phyloP scores from a whole-genome alignment of 371 early-diverging fungal species.

The Capillidium heterosporum region DNA sequence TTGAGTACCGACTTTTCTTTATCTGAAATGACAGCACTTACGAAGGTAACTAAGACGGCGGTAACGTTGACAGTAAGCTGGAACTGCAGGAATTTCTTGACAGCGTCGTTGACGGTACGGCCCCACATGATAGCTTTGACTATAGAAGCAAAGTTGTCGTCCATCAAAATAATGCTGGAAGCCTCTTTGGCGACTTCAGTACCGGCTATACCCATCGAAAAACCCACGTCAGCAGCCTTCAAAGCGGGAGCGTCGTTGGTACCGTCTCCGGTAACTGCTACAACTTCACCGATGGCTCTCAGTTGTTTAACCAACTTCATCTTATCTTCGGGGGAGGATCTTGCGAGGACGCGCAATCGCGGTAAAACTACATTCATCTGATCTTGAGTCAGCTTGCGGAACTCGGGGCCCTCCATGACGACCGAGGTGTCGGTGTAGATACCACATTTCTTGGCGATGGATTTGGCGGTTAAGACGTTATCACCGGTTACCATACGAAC shows the following conservation, averaged over 20 bases:
- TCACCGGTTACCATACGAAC: constrained; percentile 82
- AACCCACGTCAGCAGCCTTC: constrained; percentile 62
- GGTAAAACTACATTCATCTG: constrained; percentile 36
- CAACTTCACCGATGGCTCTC: constrained; percentile 38
- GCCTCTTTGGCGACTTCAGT: constrained; percentile 73
- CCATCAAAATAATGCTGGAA: constrained; percentile 55
- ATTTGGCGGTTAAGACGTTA: constrained; percentile 47
- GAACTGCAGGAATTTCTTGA: constrained; percentile 65
- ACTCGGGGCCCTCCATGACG: constrained; percentile 48
- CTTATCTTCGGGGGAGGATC: constrained; percentile 61
- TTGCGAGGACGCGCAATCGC: constrained; percentile 43
- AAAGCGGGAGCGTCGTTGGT: constrained; percentile 62
- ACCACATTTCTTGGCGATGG: constrained; percentile 52
- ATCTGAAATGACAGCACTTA: constrained; percentile 28
- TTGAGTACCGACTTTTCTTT: constrained; percentile 24
- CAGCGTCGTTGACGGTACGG: constrained; percentile 56
- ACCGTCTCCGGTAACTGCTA: constrained; percentile 74
- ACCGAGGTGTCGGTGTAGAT: constrained; percentile 37
- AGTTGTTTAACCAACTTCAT: constrained; percentile 41
- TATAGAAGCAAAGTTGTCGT: constrained; percentile 63
- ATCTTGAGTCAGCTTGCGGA: constrained; percentile 26
- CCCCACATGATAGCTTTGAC: constrained; percentile 65
- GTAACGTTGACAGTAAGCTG: constrained; percentile 62
- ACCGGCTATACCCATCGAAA: constrained; percentile 65
- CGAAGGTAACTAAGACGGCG: constrained; percentile 43